Base-by-base conservation (phyloP, 768 basidiomycete species). In the Pisolithus orientalis region DNA sequence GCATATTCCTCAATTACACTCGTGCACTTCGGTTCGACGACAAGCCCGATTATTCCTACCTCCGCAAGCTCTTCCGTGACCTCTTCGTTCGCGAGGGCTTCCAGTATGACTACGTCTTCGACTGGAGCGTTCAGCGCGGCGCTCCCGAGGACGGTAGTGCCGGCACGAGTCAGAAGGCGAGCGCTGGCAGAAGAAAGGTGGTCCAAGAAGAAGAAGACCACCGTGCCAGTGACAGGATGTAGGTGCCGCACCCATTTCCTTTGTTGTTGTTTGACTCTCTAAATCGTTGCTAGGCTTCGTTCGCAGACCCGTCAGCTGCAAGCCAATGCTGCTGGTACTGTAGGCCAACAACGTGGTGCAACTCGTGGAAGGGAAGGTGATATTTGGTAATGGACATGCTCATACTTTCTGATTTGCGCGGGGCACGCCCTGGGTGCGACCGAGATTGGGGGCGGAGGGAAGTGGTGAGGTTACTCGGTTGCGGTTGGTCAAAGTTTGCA, bases 81-180 rank as follows among this genome's bases (percentile, higher is more conserved):
- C 82, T 97, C 53, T 97, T 97, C 61, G 92, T 94, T 51, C 88
- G 94, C 45, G 94, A 96, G 68, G 93, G 94, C 50, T 97, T 90
- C 78, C 94, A 97, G 75, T 99, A 99, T 69, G 96, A 99, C 71
- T 99, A 98, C 62, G 92, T 98, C 65, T 99, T 99, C 63, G 96
- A 99, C 71, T 99, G 96, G 94, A 89, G 86, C 62, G 90, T 94
- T 52, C 90, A 92, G 70, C 80, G 88, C 46, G 77, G 77, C 53
- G 75, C 82, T 11, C 80, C 83, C 56, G 85, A 87, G 8, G 87
- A 90, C 54, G 78, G 76, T 40, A 73, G 73, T 39, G 77, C 78
- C 45, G 76, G 79, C 53, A 73, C 78, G 42, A 80, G 85, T 70
- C 80, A 70, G 72, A 90, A 84, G 69, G 73, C 79, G 31, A 70